Percentiles rank a stretch among this genome's conserved stretches.
phyloP scores from a whole-genome alignment of 2,329 filamentous ascomycete species.

The Dactylellina sp. region DNA sequence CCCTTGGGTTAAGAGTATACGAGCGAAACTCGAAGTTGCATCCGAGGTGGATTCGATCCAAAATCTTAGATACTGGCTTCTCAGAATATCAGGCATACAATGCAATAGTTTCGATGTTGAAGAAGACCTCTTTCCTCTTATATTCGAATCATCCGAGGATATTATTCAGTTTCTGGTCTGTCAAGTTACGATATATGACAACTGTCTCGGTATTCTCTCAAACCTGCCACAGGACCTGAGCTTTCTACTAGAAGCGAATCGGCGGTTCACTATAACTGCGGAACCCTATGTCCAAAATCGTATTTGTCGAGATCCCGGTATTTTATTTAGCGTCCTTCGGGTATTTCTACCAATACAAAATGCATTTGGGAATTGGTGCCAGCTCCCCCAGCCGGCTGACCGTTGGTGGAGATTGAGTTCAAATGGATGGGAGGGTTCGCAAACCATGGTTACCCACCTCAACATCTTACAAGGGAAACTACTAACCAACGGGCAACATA shows the following conservation, averaged over 20 bases:
- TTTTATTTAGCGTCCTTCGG: not conserved
- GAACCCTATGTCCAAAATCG: constrained; percentile 5
- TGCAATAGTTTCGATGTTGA: constrained; percentile 29
- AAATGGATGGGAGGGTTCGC: constrained; percentile 60
- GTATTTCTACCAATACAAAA: not conserved
- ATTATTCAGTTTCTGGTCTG: constrained; percentile 9
- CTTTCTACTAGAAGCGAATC: constrained; percentile 3
- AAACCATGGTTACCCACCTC: constrained; percentile 64
- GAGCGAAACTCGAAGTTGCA: not conserved
- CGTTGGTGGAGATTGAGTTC: constrained; percentile 59
- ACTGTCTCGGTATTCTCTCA: constrained; percentile 14
- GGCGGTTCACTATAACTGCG: not conserved
- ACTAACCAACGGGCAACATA: constrained; percentile 68
- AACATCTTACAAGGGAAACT: constrained; percentile 69
- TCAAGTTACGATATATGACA: constrained; percentile 35
- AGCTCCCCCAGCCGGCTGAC: constrained; percentile 21
- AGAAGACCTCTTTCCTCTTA: not conserved
- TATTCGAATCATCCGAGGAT: not conserved
- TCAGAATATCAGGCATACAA: constrained; percentile 22
- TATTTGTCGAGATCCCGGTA: not conserved
- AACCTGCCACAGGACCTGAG: constrained; percentile 3
- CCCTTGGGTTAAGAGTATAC: constrained; percentile 18
- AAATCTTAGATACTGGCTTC: constrained; percentile 19
- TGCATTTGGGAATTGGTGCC: constrained; percentile 1
- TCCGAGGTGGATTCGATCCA: not conserved